Evolutionary conservation across 1,284 basidiomycete species (phyloP).

Genomic region (Lignosus rhinocerotis): DNA sequence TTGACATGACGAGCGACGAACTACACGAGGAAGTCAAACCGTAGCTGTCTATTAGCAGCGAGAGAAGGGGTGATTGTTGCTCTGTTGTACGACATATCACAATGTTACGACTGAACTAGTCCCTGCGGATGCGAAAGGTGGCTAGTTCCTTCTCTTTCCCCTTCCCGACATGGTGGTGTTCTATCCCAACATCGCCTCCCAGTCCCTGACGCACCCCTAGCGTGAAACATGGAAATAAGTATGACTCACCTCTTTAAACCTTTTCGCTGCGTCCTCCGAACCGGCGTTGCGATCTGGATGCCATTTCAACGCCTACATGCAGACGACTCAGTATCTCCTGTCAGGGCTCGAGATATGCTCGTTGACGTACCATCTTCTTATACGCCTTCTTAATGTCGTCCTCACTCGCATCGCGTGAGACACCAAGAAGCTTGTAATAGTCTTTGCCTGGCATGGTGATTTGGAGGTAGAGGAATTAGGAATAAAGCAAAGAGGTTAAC

Average conservation of each 20-base stretch:
- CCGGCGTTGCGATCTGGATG: constrained; percentile 81
- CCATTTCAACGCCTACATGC: constrained; percentile 55
- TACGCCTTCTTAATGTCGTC: constrained; percentile 60
- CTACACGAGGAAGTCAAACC: too few species aligned
- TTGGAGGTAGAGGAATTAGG: background rate
- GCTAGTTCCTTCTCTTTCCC: too few species aligned
- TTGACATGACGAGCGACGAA: too few species aligned
- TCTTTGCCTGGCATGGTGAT: constrained; percentile 68
- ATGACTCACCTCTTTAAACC: constrained; percentile 85
- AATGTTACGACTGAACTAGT: too few species aligned
- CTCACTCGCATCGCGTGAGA: constrained; percentile 74
- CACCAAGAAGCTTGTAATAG: constrained; percentile 82
- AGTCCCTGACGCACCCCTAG: background rate
- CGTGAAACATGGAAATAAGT: too few species aligned
- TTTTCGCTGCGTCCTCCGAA: constrained; percentile 82
- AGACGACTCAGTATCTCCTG: constrained; percentile 8
- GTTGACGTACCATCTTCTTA: constrained; percentile 43
- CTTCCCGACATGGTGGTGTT: too few species aligned
- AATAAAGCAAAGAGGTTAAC: constrained; percentile 1
- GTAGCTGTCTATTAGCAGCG: too few species aligned
- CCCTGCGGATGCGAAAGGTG: too few species aligned
- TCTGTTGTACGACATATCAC: too few species aligned
- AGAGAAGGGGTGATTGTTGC: too few species aligned
- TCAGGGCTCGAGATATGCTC: background rate
- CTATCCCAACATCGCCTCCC: background rate